These are phyloP conservation scores for Mycotypha africana DNA, from an alignment of 371 early-diverging fungal genomes.

Conservation along the genomic window DNA sequence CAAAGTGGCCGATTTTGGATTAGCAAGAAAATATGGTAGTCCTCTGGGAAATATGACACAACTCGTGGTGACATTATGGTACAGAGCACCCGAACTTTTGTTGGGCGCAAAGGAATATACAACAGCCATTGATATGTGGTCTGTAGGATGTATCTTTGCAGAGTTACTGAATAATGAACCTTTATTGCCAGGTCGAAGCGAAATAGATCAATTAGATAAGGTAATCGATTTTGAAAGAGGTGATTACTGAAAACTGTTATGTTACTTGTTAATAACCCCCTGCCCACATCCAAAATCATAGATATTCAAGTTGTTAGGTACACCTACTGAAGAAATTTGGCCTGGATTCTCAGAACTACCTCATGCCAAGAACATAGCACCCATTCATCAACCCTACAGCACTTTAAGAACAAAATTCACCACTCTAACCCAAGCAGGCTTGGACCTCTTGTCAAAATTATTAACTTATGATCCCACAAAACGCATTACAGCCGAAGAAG, in stretches of 20 bases:
- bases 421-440: constrained; percentile 71
- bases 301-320: constrained; percentile 73
- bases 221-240: too few relatives aligned
- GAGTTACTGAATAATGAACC: constrained; percentile 78
- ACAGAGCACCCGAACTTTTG: constrained; percentile 97
- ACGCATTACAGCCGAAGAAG: constrained; percentile 83
- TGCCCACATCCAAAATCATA: too few relatives aligned
- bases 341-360: constrained; percentile 67
- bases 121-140: constrained; percentile 98
- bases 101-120: constrained; percentile 90
- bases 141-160: constrained; percentile 91
- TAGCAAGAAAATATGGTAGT: constrained; percentile 75
- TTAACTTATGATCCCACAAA: constrained; percentile 86
- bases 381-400: constrained; percentile 41
- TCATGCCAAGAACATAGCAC: constrained; percentile 68
- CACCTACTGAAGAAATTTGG: constrained; percentile 70
- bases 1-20: constrained; percentile 83
- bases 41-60: constrained; percentile 74
- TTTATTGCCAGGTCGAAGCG: constrained; percentile 70
- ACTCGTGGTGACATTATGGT: constrained; percentile 92
- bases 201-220: constrained; percentile 77
- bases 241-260: too few relatives aligned
- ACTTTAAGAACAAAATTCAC: constrained; percentile 59
- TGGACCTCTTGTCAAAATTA: constrained; percentile 75
- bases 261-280: too few relatives aligned